These are phyloP conservation scores for Cryptomeria japonica DNA, from an alignment of 75 land plant species.

Conservation along the genomic window DNA sequence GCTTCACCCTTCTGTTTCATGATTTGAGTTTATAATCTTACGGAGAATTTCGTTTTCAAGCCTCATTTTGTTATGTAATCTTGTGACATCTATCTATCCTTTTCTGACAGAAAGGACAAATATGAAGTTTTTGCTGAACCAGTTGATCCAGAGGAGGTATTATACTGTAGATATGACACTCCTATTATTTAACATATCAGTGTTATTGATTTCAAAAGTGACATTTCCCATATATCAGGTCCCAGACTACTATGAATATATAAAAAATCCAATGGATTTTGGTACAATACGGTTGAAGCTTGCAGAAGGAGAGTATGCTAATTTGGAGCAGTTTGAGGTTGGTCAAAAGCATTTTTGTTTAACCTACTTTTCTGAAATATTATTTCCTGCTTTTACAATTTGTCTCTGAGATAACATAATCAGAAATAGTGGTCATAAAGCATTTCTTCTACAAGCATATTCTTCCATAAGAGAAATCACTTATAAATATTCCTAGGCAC, in stretches of 20 bases:
- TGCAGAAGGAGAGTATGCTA: constrained; percentile 48
- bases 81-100: neutral
- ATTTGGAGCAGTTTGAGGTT: constrained; percentile 74
- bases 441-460: neutral
- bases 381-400: constrained; percentile 4
- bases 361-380: neutral
- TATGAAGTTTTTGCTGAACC: constrained; percentile 78
- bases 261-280: constrained; percentile 82
- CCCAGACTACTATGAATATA: constrained; percentile 67
- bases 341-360: constrained; percentile 3
- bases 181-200: neutral
- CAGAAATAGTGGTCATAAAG: neutral
- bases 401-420: neutral
- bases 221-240: constrained; percentile 34
- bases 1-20: constrained; percentile 4
- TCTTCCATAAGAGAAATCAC: neutral
- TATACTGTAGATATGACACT: neutral
- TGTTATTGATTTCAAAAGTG: neutral
- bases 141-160: constrained; percentile 64
- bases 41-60: neutral
- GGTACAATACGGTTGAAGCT: constrained; percentile 76
- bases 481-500: neutral
- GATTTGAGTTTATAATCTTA: constrained; percentile 19
- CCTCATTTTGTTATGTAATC: neutral
- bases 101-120: constrained; percentile 54